phyloP scores from a whole-genome alignment of 2,329 filamentous ascomycete genomes.

The Sclerotinia sclerotiorum region DNA sequence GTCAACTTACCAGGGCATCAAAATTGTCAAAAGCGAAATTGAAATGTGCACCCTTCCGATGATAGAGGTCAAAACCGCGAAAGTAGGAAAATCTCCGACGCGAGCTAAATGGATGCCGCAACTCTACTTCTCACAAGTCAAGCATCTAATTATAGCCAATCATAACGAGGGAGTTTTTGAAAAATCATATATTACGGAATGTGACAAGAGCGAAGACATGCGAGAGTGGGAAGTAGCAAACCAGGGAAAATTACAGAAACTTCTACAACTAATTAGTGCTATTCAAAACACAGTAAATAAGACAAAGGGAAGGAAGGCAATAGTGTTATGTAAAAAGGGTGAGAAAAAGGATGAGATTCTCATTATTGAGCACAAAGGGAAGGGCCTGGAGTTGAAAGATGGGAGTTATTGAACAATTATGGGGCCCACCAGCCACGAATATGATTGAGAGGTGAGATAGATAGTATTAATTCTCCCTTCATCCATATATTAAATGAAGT shows the following conservation, averaged over 20 bases:
- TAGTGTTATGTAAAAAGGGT: slow-evolving; percentile 19
- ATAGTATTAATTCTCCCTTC: background rate
- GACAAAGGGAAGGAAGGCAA: slow-evolving; percentile 27
- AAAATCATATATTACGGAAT: slow-evolving; percentile 19
- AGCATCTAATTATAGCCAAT: slow-evolving; percentile 28
- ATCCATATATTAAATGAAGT: background rate
- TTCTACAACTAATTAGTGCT: slow-evolving; percentile 28
- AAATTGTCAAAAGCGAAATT: slow-evolving; percentile 25
- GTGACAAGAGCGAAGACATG: slow-evolving; percentile 10
- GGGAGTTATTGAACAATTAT: background rate
- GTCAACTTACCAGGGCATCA: slow-evolving; percentile 17
- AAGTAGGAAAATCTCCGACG: background rate
- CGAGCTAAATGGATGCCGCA: slow-evolving; percentile 29
- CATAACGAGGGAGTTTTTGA: slow-evolving; percentile 30
- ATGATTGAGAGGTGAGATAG: background rate
- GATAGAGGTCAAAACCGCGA: slow-evolving; percentile 33
- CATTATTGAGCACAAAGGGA: background rate
- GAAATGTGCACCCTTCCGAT: slow-evolving; percentile 26
- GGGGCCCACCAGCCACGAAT: background rate
- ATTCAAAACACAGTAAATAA: slow-evolving; percentile 27
- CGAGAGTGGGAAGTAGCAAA: slow-evolving; percentile 23
- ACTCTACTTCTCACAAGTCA: slow-evolving; percentile 35
- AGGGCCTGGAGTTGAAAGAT: background rate
- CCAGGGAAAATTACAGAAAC: slow-evolving; percentile 20
- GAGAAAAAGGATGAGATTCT: background rate